A percentile compares a stretch with the other conserved stretches of the same genome.
phyloP scores from a whole-genome alignment of 2,329 filamentous ascomycete genomes.

The Colletotrichum sp. region DNA sequence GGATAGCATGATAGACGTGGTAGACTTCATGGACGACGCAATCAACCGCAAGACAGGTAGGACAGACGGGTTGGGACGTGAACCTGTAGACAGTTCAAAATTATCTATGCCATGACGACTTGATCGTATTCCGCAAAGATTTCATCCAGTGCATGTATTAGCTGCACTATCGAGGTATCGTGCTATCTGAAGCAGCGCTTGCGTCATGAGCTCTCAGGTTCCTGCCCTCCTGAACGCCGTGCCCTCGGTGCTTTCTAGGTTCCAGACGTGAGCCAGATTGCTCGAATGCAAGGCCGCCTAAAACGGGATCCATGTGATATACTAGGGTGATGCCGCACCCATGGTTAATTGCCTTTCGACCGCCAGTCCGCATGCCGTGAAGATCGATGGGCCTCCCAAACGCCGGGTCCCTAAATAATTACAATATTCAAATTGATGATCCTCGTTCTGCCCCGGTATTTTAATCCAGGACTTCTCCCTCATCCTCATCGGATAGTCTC shows the following conservation, averaged over 20 bases:
- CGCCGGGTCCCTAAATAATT: conserved; percentile 10
- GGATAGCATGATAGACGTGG: conserved; percentile 59
- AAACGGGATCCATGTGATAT: background rate
- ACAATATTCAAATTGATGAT: background rate
- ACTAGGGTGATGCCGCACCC: background rate
- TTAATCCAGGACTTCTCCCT: conserved; percentile 45
- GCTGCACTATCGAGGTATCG: background rate
- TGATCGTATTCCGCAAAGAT: background rate
- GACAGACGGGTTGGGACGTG: conserved; percentile 4
- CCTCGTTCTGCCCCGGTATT: background rate
- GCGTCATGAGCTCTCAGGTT: background rate
- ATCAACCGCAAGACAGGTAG: conserved; percentile 32
- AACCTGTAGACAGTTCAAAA: background rate
- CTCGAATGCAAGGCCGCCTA: background rate
- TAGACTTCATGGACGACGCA: conserved; percentile 65
- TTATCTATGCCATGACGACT: background rate
- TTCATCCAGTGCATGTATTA: background rate
- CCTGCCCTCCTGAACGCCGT: background rate
- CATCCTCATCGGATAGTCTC: conserved; percentile 50
- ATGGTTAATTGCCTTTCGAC: background rate
- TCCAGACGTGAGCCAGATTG: background rate
- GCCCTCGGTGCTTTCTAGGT: background rate
- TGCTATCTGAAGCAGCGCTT: background rate
- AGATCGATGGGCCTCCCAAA: background rate
- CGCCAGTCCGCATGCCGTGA: background rate